Evolutionary conservation across 2,329 filamentous ascomycete species (phyloP), one percentile per base, ranked within the genome.

Genomic region (Monilinia laxa): DNA sequence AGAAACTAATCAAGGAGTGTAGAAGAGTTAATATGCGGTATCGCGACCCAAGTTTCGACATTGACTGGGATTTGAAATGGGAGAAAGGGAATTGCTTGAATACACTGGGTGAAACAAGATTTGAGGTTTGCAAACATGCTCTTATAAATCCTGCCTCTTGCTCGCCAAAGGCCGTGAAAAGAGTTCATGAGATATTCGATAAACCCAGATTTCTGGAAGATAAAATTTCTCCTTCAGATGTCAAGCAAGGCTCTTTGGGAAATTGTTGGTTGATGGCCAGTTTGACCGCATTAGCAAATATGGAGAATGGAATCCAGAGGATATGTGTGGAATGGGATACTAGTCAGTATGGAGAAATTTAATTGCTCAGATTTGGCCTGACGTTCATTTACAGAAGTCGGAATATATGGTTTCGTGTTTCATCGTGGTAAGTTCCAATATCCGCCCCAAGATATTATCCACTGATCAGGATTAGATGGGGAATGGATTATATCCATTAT

Each of bases 401-500:
- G 92, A 11, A 92, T 96, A 4, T 96, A 96, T 73, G 92, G 92
- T 1, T 96, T 96, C 74, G 91, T 96, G 59, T 96, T 96, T 76
- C 91, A 90, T 76, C 82, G 92, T 75, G 71, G 71, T 72, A 69
- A 67, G 69, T 58, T 35, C 7, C n/a, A 14, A 31, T 18, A 1
- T n/a, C 6, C 28, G 16, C 7, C 35, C 52, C 18, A n/a, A 18
- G 16, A 9, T 53, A 60, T 7, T 28, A 23, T 40, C 57, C 47
- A 40, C 67, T 49, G 28, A 49, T 40, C 1, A 11, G 23, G 54
- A 52, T 31, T 35, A 72, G 92, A 96, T 74, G 92, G 92, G 64
- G 91, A 95, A 78, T 97, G 92, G 93, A 90, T 94, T 66, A 92
- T 93, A 72, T 93, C 91, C 67, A 93, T 97, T 69, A 87, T 97